phyloP scores from a whole-genome alignment of 306 rosid species.

The Dicorynia guianensis region DNA sequence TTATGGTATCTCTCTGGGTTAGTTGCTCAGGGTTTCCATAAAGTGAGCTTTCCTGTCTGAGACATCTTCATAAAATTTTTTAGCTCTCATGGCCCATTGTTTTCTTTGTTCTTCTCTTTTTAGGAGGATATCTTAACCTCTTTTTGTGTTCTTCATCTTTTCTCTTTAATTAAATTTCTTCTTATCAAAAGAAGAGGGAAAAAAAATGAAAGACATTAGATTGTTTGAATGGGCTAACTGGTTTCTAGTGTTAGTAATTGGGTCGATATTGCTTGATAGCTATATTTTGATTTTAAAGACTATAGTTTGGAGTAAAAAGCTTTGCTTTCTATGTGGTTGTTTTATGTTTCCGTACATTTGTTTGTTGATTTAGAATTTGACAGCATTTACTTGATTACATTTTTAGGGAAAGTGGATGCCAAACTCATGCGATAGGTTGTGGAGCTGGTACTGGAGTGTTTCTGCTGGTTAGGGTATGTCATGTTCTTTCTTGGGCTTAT shows the following conservation, averaged over 20 bases:
- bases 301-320: conserved; percentile 22
- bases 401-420: conserved; percentile 87
- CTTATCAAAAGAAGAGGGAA: too few relatives aligned
- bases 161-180: too few relatives aligned
- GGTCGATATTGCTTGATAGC: background rate
- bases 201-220: background rate
- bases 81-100: too few relatives aligned
- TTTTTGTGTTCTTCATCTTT: too few relatives aligned
- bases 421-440: conserved; percentile 82
- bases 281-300: conserved; percentile 24
- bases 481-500: conserved; percentile 18
- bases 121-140: too few relatives aligned
- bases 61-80: too few relatives aligned
- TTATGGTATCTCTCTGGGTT: too few relatives aligned
- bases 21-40: too few relatives aligned
- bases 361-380: conserved; percentile 40
- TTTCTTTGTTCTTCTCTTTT: too few relatives aligned
- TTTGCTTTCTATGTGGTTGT: conserved; percentile 7
- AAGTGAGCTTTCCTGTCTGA: too few relatives aligned
- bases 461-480: conserved; percentile 80
- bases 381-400: conserved; percentile 21
- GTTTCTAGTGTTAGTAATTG: background rate
- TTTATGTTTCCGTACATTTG: conserved; percentile 23
- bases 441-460: conserved; percentile 96
- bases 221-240: conserved; percentile 13